Base-by-base conservation (phyloP, 1,139 yeast species). In the Candida sp. region DNA sequence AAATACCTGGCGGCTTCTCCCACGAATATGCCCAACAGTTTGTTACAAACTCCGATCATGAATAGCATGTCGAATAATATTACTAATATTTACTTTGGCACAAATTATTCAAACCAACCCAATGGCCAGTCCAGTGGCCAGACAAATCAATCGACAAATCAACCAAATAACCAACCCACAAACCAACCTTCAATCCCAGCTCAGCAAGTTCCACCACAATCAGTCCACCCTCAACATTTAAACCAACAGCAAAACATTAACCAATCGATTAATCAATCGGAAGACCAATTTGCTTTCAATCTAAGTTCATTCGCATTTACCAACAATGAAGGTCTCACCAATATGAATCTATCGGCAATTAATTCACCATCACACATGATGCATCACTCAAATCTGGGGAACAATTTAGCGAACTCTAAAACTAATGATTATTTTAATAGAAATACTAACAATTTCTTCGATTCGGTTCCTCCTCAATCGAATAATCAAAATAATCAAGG, bases 241-340 rank as follows among this genome's bases (percentile, higher is more conserved):
- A 44, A 22, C 33, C 48, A 22, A 40, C 44, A 12, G 22, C 44
- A 25, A 38, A 30, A 29, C 23, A 29, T 6, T 3, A n/a, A 15
- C 5, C 36, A 40, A 35, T 11, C 22, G 21, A 45, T 38, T 3
- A 30, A 36, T 21, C 38, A 49, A 15, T 55, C 51, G 15, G 73
- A 68, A 23, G 73, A 68, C 35, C 68, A 55, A 45, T 66, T 61
- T 48, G 60, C 68, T 1, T 69, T 70, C 51, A 68, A 68, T 38
- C 46, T 69, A 39, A 63, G 70, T 45, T 61, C 73, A 1, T 70
- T 70, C 48, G 63, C 71, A 11, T 58, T 62, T 38, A 58, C 60
- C 23, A 51, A 49, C 39, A 55, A 51, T 29, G 55, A 44, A 22
- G 42, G 35, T 4, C 5, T 42, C 4, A 34, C 41, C 8, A 33